Conservation (phyloP, 2,329 filamentous ascomycete genomes). For the Fusarium pseudocircinatum region DNA sequence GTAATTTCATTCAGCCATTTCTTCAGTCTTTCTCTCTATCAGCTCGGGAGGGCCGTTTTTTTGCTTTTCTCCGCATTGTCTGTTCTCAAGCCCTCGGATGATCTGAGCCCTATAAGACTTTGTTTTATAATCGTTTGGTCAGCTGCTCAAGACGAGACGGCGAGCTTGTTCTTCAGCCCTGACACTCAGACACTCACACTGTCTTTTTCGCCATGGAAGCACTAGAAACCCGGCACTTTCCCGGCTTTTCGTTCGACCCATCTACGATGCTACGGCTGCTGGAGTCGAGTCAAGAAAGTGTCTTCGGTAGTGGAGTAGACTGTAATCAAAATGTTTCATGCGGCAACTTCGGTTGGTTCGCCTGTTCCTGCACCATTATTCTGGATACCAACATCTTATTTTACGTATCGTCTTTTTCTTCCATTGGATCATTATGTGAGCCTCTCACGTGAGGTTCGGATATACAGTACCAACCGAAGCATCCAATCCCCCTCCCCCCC, state of each 20-base stretch:
- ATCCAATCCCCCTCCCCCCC: background rate
- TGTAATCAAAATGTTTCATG: conserved; percentile 20
- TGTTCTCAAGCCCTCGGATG: background rate
- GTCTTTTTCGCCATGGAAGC: background rate
- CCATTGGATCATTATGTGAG: background rate
- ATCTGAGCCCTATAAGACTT: background rate
- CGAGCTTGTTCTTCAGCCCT: background rate
- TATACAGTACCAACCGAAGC: background rate
- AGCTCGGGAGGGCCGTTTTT: background rate
- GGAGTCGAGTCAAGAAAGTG: background rate
- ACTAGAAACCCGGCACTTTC: background rate
- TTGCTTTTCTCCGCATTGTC: conserved; percentile 25
- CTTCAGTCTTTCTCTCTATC: background rate
- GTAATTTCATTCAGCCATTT: conserved; percentile 2
- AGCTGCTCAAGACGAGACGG: background rate
- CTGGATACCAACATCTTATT: background rate
- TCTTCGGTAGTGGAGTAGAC: conserved; percentile 7
- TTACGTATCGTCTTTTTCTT: background rate
- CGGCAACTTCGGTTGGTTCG: conserved; percentile 1
- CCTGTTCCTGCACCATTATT: background rate
- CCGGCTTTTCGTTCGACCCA: background rate
- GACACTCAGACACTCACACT: background rate
- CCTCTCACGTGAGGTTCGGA: background rate
- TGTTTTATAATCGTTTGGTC: background rate
- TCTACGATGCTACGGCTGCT: background rate